Base-by-base conservation (phyloP, 2,329 filamentous ascomycete species). In the Tolypocladium nubicola region DNA sequence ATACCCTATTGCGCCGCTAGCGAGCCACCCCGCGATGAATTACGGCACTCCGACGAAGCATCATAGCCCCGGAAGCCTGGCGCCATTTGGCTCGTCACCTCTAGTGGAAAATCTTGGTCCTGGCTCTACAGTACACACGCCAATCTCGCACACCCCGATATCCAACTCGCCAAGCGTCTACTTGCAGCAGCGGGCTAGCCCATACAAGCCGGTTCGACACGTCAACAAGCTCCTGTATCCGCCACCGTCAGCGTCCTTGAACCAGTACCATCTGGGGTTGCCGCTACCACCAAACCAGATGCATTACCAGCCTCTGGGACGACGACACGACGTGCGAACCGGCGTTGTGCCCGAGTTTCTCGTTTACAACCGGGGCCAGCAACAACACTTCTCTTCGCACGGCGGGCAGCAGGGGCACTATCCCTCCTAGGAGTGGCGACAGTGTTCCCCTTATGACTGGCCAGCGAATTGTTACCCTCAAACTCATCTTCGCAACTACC, bases 161-260 rank as follows among this genome's bases (percentile, higher is more conserved):
- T 87, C 89, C 38, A 82, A 94, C 61, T 97, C 94, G 38, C 93
- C 93, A 1, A 92, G 89, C 13, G 84, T 90, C 66, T 95, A 95
- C 72, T 78, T 97, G 41, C 88, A 89, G 66, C 90, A 96, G 69
- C 84, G 94, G 57, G 86, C 89, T 61, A 97, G 93, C 57, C 94
- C 94, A 3, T 97, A 97, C 73, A 89, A 90, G 61, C 93, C 93
- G 1, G 87, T 97, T 43, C 88, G 92, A 56, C 83, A 90, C 60
- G 90, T 97, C 59, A 91, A 94, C 64, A 96, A 90, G 0, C 81
- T 97, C n/a, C 79, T 97, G 37, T 90, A 94, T 58, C 92, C 92
- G 38, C 90, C 91, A 8, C 89, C 91, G 0, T 88, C 89, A 30
- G 80, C 85, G 10, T 90, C 90, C 9, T 81, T 95, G 61, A 87